Conservation (phyloP, 495 filamentous ascomycete genomes). For the Neurospora sublineolata region DNA sequence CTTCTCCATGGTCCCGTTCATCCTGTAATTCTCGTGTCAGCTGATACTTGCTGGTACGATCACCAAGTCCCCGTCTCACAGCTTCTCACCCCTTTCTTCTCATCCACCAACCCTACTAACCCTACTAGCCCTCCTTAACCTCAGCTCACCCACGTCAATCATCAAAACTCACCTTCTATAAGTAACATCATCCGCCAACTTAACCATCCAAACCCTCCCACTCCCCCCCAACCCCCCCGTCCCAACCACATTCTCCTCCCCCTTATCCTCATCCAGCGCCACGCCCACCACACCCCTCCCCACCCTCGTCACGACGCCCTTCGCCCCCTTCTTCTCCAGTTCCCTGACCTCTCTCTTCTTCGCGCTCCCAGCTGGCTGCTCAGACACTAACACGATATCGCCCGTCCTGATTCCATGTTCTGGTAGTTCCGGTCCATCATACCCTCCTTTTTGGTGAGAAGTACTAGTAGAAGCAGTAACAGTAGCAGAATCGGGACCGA, state of each 20-base stretch:
- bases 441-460: not conserved
- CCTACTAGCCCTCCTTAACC: not conserved
- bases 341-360: conserved; percentile 62
- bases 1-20: conserved; percentile 79
- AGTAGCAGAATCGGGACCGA: conserved; percentile 62
- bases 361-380: conserved; percentile 58
- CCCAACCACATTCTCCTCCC: conserved; percentile 49
- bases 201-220: conserved; percentile 60
- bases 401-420: conserved; percentile 79
- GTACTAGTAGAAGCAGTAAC: conserved; percentile 3
- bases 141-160: not conserved
- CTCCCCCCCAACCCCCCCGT: conserved; percentile 53
- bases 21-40: conserved; percentile 35
- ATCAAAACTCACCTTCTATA: conserved; percentile 51
- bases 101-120: not conserved
- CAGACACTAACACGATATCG: conserved; percentile 74
- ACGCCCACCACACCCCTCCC: conserved; percentile 56
- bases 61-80: not conserved
- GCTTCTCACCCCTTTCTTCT: not conserved
- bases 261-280: conserved; percentile 49
- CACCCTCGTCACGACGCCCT: conserved; percentile 72
- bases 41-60: not conserved
- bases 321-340: conserved; percentile 50
- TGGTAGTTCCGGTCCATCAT: conserved; percentile 38
- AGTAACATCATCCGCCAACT: conserved; percentile 91